Evolutionary conservation across 2,329 filamentous ascomycete species (phyloP), one percentile per base, ranked within the genome.

Genomic region (Penicillium brevicompactum): DNA sequence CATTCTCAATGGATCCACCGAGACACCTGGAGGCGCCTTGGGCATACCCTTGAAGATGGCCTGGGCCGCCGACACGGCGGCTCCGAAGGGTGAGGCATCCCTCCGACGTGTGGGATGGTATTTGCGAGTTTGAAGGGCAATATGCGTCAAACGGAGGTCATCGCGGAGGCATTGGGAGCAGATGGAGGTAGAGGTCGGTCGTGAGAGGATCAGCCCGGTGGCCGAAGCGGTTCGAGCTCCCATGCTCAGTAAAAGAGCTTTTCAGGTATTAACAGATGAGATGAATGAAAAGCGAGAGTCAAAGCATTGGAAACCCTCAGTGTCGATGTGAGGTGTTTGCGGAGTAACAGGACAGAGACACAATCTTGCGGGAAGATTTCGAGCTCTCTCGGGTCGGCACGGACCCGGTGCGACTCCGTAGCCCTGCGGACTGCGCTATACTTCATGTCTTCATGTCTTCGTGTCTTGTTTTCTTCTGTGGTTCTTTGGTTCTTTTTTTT

Each of bases 1-100:
- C 32, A 91, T 89, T 59, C 90, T 86, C 68, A 97, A 83, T 32
- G 93, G 93, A 73, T 97, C 93, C 67, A 96, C 85, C 58, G 87
- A 84, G 77, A 96, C 85, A 55, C 84, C 83, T 13, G 72, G 62
- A 38, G 74, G 70, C 45, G 67, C 65, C 59, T 70, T 74, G 31
- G 69, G 76, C 37, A 78, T 65, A 37, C 76, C 71, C 58, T 78
- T 77, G 62, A 79, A 73, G 50, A 78, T 67, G 42, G 71, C 75
- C 64, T 79, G 84, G 42, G 84, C 84, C 38, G 82, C 82, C 44
- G 80, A 80, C 34, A 78, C 74, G 3, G 77, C 77, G 16, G 77
- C 75, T 11, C 76, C 73, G 52, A 78, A 74, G 50, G 76, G 74
- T 14, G 70, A 73, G 22, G 66, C 69, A 64, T 76, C 67, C 66